Percentiles rank a stretch among this genome's conserved stretches.
Conservation (phyloP, 768 basidiomycete genomes). For the Trametes cingulata region DNA sequence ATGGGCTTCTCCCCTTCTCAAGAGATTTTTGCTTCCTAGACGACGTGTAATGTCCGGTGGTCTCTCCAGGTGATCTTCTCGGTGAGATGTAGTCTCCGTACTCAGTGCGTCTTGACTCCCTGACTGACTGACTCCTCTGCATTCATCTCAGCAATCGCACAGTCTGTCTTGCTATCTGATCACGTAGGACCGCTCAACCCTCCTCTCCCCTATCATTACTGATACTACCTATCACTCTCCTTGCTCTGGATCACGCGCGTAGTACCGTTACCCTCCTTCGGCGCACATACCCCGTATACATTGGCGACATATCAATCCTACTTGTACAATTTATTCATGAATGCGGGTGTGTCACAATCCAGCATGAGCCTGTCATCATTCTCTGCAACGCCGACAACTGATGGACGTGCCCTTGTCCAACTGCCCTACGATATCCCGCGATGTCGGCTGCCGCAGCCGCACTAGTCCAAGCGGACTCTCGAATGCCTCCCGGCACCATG, state of each 20-base stretch:
- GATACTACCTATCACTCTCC: not conserved
- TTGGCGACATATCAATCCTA: constrained; percentile 21
- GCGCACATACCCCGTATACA: constrained; percentile 25
- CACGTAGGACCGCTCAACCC: constrained; percentile 9
- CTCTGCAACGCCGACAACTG: too few species aligned
- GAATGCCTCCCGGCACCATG: too few species aligned
- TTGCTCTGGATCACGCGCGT: constrained; percentile 1
- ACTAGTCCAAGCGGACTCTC: too few species aligned
- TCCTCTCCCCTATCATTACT: not conserved
- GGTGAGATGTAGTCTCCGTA: not conserved
- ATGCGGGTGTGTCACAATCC: not conserved
- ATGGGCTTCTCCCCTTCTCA: not conserved
- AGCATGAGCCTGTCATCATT: too few species aligned
- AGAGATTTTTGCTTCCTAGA: constrained; percentile 7
- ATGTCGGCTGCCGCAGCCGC: too few species aligned
- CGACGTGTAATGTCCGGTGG: constrained; percentile 7
- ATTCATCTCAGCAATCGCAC: constrained; percentile 3
- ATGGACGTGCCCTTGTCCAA: too few species aligned
- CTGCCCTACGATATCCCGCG: too few species aligned
- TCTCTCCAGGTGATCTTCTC: not conserved
- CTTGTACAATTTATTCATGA: constrained; percentile 21
- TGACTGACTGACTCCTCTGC: not conserved
- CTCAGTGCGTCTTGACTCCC: not conserved
- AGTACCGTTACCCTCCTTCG: constrained; percentile 24
- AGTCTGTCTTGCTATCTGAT: constrained; percentile 16